Evolutionary conservation across 2,329 filamentous ascomycete species (phyloP).

Genomic region (Raffaelea ambrosiae): DNA sequence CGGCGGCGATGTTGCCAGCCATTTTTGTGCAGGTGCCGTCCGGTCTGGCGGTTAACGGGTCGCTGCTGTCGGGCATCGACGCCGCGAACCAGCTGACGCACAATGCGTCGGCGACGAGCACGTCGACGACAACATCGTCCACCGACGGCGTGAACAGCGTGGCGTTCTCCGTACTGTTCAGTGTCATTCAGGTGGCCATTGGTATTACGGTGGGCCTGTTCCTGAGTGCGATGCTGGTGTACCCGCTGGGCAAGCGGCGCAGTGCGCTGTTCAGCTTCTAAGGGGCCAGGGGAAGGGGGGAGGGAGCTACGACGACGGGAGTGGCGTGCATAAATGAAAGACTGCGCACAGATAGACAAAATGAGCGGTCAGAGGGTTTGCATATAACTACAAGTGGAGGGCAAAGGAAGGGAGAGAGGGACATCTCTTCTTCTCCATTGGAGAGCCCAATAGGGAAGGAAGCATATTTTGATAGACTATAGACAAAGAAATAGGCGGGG

Average conservation of each 20-base stretch:
- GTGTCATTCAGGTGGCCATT: conserved; percentile 53
- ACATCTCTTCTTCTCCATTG: too few species aligned
- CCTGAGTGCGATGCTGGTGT: conserved; percentile 45
- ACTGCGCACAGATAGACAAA: too few species aligned
- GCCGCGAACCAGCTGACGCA: conserved; percentile 46
- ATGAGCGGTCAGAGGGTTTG: too few species aligned
- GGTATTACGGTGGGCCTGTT: conserved; percentile 54
- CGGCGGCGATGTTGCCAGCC: conserved; percentile 75
- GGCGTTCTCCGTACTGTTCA: conserved; percentile 45
- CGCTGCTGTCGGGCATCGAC: conserved; percentile 47
- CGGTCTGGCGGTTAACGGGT: conserved; percentile 52
- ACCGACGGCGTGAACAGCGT: conserved; percentile 28
- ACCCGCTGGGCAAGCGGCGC: conserved; percentile 48
- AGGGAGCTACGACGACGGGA: too few species aligned
- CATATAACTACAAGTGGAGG: too few species aligned
- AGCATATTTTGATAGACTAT: too few species aligned
- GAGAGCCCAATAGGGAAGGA: too few species aligned
- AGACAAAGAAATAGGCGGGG: too few species aligned
- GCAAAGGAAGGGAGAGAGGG: too few species aligned
- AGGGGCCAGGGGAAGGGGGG: neutral
- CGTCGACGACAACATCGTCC: conserved; percentile 10
- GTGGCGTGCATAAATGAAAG: too few species aligned
- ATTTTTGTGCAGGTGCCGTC: conserved; percentile 68
- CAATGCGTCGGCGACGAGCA: conserved; percentile 25
- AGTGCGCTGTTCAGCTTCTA: conserved; percentile 49